Evolutionary conservation across 2,329 filamentous ascomycete species (phyloP).

Genomic region (Arachnomyces sp.): DNA sequence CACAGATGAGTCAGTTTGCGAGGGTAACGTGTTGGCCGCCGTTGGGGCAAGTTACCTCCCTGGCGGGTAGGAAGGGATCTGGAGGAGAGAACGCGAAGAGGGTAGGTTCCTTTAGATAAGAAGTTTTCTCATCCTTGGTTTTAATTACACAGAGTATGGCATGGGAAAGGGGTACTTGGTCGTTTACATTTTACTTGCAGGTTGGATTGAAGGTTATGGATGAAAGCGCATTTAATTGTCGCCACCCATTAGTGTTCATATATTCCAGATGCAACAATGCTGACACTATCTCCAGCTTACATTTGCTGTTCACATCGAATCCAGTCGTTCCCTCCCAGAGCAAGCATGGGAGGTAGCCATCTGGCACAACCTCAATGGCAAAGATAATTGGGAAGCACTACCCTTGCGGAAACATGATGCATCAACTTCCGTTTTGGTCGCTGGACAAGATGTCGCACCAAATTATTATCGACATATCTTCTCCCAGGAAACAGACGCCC

Average conservation of each 20-base stretch:
- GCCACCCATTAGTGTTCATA: too few relatives aligned
- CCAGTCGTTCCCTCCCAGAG: slow-evolving; percentile 47
- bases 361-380: slow-evolving; percentile 60
- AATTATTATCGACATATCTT: slow-evolving; percentile 19
- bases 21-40: slow-evolving; percentile 60
- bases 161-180: too few relatives aligned
- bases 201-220: too few relatives aligned
- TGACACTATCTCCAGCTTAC: slow-evolving; percentile 35
- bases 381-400: slow-evolving; percentile 53
- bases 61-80: slow-evolving; percentile 33
- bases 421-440: slow-evolving; percentile 14
- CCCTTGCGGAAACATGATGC: slow-evolving; percentile 40
- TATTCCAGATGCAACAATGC: too few relatives aligned
- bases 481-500: slow-evolving; percentile 10
- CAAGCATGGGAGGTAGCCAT: slow-evolving; percentile 64
- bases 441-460: slow-evolving; percentile 14
- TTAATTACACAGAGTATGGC: too few relatives aligned
- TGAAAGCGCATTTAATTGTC: too few relatives aligned
- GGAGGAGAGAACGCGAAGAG: slow-evolving; percentile 14
- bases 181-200: too few relatives aligned
- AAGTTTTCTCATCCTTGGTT: not conserved
- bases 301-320: slow-evolving; percentile 65
- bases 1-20: slow-evolving; percentile 45
- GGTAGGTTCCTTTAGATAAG: slow-evolving; percentile 14
- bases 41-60: slow-evolving; percentile 64